These are phyloP conservation scores for Neoarthrinium moseri DNA, from an alignment of 2,329 filamentous ascomycete species.

Conservation along the genomic window DNA sequence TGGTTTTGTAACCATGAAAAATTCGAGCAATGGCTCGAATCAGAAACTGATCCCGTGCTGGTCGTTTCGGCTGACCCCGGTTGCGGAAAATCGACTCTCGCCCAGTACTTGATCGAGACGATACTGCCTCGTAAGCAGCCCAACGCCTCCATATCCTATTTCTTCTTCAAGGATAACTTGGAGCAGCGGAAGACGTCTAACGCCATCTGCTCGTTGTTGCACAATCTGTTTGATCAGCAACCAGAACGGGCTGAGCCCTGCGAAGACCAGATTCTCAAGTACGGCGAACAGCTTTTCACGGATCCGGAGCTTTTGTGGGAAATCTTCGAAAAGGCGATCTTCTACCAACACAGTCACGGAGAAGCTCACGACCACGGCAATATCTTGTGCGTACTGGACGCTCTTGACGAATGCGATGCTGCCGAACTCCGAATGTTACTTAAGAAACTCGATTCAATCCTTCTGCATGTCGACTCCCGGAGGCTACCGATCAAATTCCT, in stretches of 20 bases:
- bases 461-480: neutral
- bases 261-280: slow-evolving; percentile 19
- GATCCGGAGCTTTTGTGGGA: slow-evolving; percentile 28
- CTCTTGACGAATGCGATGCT: slow-evolving; percentile 35
- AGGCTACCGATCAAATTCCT: slow-evolving; percentile 25
- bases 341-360: too few species aligned
- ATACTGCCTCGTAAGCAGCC: too few species aligned
- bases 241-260: slow-evolving; percentile 30
- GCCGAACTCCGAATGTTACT: slow-evolving; percentile 21
- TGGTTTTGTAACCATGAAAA: slow-evolving; percentile 30
- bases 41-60: slow-evolving; percentile 25
- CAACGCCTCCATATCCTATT: slow-evolving; percentile 34
- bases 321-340: slow-evolving; percentile 28
- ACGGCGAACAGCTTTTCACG: slow-evolving; percentile 25
- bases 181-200: slow-evolving; percentile 32
- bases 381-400: slow-evolving; percentile 36
- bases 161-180: slow-evolving; percentile 42
- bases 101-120: slow-evolving; percentile 30
- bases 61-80: slow-evolving; percentile 37
- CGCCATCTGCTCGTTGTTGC: slow-evolving; percentile 38
- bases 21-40: slow-evolving; percentile 27
- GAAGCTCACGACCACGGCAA: slow-evolving; percentile 24
- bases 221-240: slow-evolving; percentile 34
- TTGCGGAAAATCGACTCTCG: slow-evolving; percentile 37
- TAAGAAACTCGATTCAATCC: too few species aligned